Base-by-base conservation (phyloP, 2,329 filamentous ascomycete genomes). In the Colletotrichum sp. region DNA sequence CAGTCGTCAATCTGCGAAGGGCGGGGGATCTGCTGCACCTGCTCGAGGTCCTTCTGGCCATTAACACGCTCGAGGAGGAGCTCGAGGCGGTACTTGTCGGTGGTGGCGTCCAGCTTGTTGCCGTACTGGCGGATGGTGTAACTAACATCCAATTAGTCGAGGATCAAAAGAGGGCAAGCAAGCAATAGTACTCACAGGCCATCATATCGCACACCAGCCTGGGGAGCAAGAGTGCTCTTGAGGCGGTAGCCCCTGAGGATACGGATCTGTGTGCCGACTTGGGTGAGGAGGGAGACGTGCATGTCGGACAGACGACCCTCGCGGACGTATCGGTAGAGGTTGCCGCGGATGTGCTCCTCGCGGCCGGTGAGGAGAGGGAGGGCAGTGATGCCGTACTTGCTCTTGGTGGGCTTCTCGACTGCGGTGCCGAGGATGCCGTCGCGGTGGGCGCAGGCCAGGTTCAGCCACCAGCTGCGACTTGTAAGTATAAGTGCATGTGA, bases 1-100 rank as follows among this genome's bases (percentile, higher is more conserved):
- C 89, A 92, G 74, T 92, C 90, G 75, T 92, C 91, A 8, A 90
- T 78, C 79, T 92, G 88, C 3, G 89, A 90, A 3, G 90, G 90
- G 13, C 81, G 84, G 1, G 90, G 90, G 15, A 90, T 84, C n/a
- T 78, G 72, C n/a, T 81, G 77, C 10, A 91, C 78, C 8, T 87
- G 83, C 9, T 86, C 81, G 75, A 90, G 82, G 3, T 87, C 77
- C 3, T 72, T 82, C 78, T 91, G 89, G 13, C 82, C 83, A 0
- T 81, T 65, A 9, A 85, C 83, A 26, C 88, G 86, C 77, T 90
- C 86, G 4, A 92, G 82, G 0, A 82, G 86, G 24, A 92, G 79
- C 30, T 85, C 85, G 32, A 90, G 82, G 9, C 84, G 84, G 79
- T 89, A 86, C 6, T 84, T 80, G 4, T 86, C 84, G 48, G 83